Conservation (phyloP, 208 protist genomes). For the Porcisia hertigi region DNA sequence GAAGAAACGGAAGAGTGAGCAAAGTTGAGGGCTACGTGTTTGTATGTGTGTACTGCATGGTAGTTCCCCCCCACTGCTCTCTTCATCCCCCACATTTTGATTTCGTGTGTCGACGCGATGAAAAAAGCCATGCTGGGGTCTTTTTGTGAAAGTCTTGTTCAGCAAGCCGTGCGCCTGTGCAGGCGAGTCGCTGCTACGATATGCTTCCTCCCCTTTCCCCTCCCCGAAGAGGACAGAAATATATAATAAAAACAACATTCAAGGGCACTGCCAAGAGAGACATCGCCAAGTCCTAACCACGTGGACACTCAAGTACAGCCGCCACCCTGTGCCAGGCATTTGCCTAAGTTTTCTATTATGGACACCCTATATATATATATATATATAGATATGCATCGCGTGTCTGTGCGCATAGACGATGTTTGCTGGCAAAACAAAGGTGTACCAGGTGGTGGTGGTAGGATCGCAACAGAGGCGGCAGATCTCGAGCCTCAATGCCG, state of each 20-base stretch:
- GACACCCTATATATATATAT: no score
- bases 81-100: neutral
- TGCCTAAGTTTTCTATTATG: neutral
- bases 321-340: neutral
- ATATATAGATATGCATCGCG: no score
- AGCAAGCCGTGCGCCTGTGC: neutral
- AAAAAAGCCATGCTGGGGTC: neutral
- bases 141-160: neutral
- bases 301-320: neutral
- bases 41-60: neutral
- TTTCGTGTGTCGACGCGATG: neutral
- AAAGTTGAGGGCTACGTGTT: neutral
- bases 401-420: neutral
- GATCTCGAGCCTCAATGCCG: slow-evolving; percentile 1
- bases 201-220: no score
- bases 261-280: neutral
- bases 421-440: neutral
- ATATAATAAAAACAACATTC: neutral
- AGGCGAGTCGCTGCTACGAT: neutral
- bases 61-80: neutral
- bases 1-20: no score
- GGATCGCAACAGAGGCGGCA: neutral
- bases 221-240: neutral
- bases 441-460: neutral
- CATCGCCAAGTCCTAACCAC: neutral